These are phyloP conservation scores for Juglanconis juglandina DNA, from an alignment of 2,329 filamentous ascomycete genomes.

Conservation along the genomic window DNA sequence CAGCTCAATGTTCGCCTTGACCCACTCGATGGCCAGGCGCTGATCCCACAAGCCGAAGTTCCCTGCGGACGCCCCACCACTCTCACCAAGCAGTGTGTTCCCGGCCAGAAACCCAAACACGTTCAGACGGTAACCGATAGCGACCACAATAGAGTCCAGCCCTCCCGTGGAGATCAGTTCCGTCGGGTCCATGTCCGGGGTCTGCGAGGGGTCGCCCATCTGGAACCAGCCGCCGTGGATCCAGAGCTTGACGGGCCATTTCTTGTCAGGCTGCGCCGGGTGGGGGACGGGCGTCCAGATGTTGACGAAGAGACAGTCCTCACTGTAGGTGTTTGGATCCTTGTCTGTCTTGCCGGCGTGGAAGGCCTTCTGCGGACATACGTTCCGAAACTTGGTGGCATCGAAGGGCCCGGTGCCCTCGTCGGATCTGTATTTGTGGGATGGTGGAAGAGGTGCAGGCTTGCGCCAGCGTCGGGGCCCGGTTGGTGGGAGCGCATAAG, in stretches of 20 bases:
- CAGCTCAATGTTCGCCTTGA: slow-evolving; percentile 41
- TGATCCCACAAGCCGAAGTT: slow-evolving; percentile 48
- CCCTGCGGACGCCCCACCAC: slow-evolving; percentile 23
- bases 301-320: slow-evolving; percentile 33
- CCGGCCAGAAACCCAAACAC: slow-evolving; percentile 60
- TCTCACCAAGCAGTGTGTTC: slow-evolving; percentile 25
- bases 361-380: slow-evolving; percentile 39
- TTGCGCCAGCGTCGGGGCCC: slow-evolving; percentile 36
- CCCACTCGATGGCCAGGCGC: slow-evolving; percentile 48
- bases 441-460: slow-evolving; percentile 29
- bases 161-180: not conserved
- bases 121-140: slow-evolving; percentile 62
- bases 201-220: slow-evolving; percentile 12
- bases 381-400: slow-evolving; percentile 31
- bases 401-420: slow-evolving; percentile 29
- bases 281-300: slow-evolving; percentile 25
- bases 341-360: slow-evolving; percentile 23
- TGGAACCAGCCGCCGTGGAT: slow-evolving; percentile 17
- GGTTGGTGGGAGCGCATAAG: slow-evolving; percentile 38
- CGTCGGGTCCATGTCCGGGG: not conserved
- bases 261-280: slow-evolving; percentile 15
- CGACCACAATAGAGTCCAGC: slow-evolving; percentile 47
- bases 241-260: slow-evolving; percentile 9
- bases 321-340: slow-evolving; percentile 9
- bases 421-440: slow-evolving; percentile 27